Percentiles rank a stretch among this genome's conserved stretches.
Conservation (phyloP, 2,329 filamentous ascomycete species). For the Elsinoe arachidis region DNA sequence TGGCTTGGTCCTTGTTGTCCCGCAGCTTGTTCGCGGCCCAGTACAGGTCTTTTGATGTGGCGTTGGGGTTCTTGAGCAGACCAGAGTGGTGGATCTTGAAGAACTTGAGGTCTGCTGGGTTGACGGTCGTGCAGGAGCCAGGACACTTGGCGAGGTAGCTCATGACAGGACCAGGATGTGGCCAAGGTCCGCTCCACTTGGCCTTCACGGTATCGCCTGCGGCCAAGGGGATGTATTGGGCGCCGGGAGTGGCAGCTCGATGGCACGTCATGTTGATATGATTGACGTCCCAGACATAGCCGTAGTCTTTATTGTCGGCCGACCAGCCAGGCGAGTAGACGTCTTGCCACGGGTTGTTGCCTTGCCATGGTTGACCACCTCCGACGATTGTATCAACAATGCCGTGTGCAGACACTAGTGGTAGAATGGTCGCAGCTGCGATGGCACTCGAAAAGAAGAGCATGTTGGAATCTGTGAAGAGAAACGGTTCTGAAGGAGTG, state of each 20-base stretch:
- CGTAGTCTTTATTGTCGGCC: constrained; percentile 10
- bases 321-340: background rate
- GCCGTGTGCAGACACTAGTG: background rate
- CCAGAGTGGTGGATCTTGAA: constrained; percentile 25
- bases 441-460: background rate
- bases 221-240: constrained; percentile 7
- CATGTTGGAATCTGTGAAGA: background rate
- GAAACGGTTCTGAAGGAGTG: background rate
- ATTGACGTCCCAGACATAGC: constrained; percentile 9
- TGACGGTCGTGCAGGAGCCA: constrained; percentile 1
- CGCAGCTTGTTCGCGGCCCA: constrained; percentile 31
- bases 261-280: constrained; percentile 13
- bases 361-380: constrained; percentile 3
- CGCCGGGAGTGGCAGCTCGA: background rate
- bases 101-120: constrained; percentile 17
- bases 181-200: constrained; percentile 8
- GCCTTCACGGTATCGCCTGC: constrained; percentile 3
- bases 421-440: background rate
- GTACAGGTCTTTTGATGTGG: constrained; percentile 20
- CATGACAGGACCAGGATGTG: constrained; percentile 8
- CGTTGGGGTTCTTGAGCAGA: constrained; percentile 8
- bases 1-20: constrained; percentile 41
- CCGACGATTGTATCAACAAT: constrained; percentile 1
- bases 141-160: constrained; percentile 9
- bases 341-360: constrained; percentile 1